Conservation (phyloP, 108 stramenopile genomes). For the Fragilariopsis cylindrus region DNA sequence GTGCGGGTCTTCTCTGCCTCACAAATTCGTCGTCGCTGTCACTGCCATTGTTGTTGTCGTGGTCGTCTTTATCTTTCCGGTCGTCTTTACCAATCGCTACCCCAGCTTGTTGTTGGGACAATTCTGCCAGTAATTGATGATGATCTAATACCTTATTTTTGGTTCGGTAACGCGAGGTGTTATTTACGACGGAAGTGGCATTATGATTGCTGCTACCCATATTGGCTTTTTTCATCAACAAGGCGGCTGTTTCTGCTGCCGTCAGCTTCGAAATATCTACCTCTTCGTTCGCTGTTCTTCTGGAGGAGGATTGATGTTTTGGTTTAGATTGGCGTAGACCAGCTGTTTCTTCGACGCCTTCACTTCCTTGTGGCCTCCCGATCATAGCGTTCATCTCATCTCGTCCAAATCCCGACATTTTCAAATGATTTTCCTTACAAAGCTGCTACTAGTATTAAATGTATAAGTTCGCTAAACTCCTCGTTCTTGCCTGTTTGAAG, state of each 20-base stretch:
- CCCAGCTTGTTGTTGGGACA: conserved; percentile 21
- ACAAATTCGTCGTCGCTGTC: conserved; percentile 49
- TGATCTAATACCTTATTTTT: conserved; percentile 43
- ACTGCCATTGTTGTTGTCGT: conserved; percentile 9
- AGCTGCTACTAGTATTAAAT: too few relatives aligned
- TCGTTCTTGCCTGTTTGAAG: too few relatives aligned
- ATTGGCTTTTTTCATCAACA: conserved; percentile 33
- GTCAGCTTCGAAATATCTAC: conserved; percentile 66
- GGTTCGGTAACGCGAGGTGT: conserved; percentile 17
- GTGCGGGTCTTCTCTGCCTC: conserved; percentile 36
- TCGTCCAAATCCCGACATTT: conserved; percentile 46
- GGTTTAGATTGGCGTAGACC: conserved; percentile 45
- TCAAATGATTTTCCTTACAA: too few relatives aligned
- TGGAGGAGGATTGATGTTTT: conserved; percentile 9
- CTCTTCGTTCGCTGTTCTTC: conserved; percentile 12
- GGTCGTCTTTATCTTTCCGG: background rate
- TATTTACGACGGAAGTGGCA: conserved; percentile 21
- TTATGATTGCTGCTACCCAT: background rate
- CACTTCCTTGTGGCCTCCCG: conserved; percentile 42
- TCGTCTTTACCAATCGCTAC: conserved; percentile 21
- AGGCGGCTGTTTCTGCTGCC: conserved; percentile 68
- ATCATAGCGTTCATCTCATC: conserved; percentile 78
- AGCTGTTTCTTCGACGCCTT: conserved; percentile 24
- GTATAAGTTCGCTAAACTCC: too few relatives aligned
- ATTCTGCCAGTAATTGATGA: conserved; percentile 54